Conservation (phyloP, 106 monocot genomes). For the Dendrobium chrysotoxum region DNA sequence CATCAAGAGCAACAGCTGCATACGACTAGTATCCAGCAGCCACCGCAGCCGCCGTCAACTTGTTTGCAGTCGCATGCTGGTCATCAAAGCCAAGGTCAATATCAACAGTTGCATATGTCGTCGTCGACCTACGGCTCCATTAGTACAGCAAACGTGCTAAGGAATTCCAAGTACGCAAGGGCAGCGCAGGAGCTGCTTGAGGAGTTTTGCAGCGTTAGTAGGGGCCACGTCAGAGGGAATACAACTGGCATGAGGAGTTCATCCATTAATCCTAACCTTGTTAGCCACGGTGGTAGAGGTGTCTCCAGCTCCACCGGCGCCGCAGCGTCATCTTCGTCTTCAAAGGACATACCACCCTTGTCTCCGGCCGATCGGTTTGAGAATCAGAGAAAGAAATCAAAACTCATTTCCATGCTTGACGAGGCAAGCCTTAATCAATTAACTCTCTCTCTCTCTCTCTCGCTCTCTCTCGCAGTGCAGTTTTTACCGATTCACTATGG, state of each 20-base stretch:
- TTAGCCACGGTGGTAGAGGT: conserved; percentile 18
- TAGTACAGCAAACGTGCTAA: conserved; percentile 11
- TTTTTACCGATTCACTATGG: no score
- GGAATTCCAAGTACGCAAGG: conserved; percentile 75
- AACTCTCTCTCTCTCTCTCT: conserved; percentile 12
- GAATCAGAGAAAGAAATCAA: conserved; percentile 91
- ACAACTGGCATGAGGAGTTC: conserved; percentile 3
- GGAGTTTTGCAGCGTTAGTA: conserved; percentile 91
- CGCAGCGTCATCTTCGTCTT: conserved; percentile 37
- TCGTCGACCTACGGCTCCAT: no score
- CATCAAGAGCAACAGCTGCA: conserved; percentile 17
- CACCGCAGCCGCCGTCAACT: conserved; percentile 1
- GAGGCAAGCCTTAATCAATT: conserved; percentile 55
- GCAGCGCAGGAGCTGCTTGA: conserved; percentile 86
- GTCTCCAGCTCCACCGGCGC: conserved; percentile 11
- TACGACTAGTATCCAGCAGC: conserved; percentile 18
- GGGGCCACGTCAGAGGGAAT: conserved; percentile 40
- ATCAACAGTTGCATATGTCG: conserved; percentile 37
- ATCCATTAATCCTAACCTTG: conserved; percentile 14
- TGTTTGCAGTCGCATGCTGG: conserved; percentile 20
- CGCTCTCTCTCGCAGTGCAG: neutral
- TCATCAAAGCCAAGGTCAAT: neutral
- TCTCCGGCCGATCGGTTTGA: conserved; percentile 87
- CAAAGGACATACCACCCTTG: conserved; percentile 34
- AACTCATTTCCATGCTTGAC: conserved; percentile 93